Evolutionary conservation across 2,329 filamentous ascomycete species (phyloP), one percentile per base, ranked within the genome.

Genomic region (Aschersonia sp.): DNA sequence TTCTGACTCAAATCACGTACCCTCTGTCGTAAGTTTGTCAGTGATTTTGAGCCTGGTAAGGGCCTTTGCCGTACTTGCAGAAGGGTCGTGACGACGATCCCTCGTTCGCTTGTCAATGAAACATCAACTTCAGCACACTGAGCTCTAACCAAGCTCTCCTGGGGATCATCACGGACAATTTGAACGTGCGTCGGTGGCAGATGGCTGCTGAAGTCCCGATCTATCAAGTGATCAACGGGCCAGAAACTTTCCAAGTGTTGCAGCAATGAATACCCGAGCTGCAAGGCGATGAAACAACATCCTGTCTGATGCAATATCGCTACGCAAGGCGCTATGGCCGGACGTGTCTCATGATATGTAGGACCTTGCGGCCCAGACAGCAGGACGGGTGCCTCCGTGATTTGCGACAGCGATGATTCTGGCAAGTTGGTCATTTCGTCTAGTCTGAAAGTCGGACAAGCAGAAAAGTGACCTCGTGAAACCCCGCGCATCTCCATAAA

Each of bases 41-140:
- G 59, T 0, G 56, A 51, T 7, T 61, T 67, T 5, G 60, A 59
- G 1, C 62, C 61, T 0, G 86, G 85, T 0, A 88, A 68, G 3
- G 82, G 70, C 44, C 72, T 76, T 56, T 95, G 89, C 42, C 81
- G 83, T 30, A 84, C 71, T 53, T 82, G 79, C 51, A 89, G 77
- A 5, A 89, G 66, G 0, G 77, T 84, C 1, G 85, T 85, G 22
- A 84, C 58, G 1, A 94, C 61, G 3, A 94, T 65, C 0, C 84
- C 87, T 0, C 75, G 78, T 0, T 68, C 70, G 0, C 85, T 79
- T 0, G 85, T 85, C 5, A 89, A 55, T 1, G 83, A 74, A 4
- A 95, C 62, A 55, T 95, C 88, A 3, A 85, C 82, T 59, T 87
- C 83, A 5, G 68, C 64, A 1, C 64, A 63, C 1, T 74, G 60